Conservation (phyloP, 2,329 filamentous ascomycete species). For the Boeremia lycopersici region DNA sequence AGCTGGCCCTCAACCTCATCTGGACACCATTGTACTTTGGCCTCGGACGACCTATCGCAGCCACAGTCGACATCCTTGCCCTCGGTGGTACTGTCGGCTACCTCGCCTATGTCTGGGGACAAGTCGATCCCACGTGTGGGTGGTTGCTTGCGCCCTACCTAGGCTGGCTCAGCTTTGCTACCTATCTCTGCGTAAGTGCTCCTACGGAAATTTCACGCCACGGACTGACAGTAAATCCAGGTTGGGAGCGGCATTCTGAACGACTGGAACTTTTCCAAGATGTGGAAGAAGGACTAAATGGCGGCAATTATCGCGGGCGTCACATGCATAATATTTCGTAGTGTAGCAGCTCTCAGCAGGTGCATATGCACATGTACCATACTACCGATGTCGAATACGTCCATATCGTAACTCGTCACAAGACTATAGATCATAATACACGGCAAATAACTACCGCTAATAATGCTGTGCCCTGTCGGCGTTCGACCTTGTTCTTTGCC, state of each 20-base stretch:
- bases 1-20: slow-evolving; percentile 81
- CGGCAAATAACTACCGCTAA: not conserved
- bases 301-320: not conserved
- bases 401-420: not conserved
- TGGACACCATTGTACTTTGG: slow-evolving; percentile 96
- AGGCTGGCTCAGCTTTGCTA: slow-evolving; percentile 85
- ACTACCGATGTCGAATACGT: not conserved
- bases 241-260: slow-evolving; percentile 48
- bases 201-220: not conserved
- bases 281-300: slow-evolving; percentile 32
- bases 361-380: not conserved
- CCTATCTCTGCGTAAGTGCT: slow-evolving; percentile 71
- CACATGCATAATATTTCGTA: not conserved
- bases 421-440: not conserved
- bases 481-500: slow-evolving; percentile 12
- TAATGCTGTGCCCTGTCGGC: slow-evolving; percentile 7
- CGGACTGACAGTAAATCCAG: slow-evolving; percentile 28
- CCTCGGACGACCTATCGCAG: slow-evolving; percentile 73
- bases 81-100: slow-evolving; percentile 73
- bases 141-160: slow-evolving; percentile 82
- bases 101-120: slow-evolving; percentile 75
- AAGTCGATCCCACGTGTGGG: slow-evolving; percentile 73
- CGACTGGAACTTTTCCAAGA: slow-evolving; percentile 46
- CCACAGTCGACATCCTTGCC: slow-evolving; percentile 75
- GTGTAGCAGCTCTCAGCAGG: not conserved